Conservation (phyloP, 441 rosid species). For the Metrosideros polymorpha region DNA sequence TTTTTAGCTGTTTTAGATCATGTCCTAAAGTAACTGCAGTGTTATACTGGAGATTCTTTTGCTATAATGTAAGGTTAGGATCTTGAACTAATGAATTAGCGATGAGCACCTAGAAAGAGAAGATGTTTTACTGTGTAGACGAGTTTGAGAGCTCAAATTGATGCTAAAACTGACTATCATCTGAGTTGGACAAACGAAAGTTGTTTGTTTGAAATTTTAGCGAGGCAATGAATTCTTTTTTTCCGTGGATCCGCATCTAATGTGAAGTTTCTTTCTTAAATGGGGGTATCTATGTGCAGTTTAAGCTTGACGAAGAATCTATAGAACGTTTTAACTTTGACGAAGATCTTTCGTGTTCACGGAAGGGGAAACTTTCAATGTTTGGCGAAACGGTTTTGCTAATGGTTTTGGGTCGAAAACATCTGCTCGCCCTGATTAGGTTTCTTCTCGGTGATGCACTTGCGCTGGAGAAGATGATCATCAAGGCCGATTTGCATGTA, state of each 20-base stretch:
- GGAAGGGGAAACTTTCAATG: not conserved
- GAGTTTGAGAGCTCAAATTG: not conserved
- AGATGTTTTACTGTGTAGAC: not conserved
- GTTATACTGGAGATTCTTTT: not conserved
- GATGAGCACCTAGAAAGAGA: not conserved
- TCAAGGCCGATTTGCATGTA: not conserved
- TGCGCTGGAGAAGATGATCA: not conserved
- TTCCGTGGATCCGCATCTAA: not conserved
- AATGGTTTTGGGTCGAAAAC: not conserved
- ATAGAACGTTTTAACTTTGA: not conserved
- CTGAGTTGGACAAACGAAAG: not conserved
- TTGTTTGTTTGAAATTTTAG: no score
- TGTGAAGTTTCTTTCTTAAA: not conserved
- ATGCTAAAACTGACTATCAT: not conserved
- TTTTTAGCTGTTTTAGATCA: not conserved
- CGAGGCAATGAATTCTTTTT: not conserved
- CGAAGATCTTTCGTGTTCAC: not conserved
- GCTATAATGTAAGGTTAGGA: not conserved
- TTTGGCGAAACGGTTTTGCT: not conserved
- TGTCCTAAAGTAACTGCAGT: not conserved
- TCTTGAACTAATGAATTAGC: not conserved
- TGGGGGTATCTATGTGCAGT: not conserved
- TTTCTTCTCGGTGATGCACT: not conserved
- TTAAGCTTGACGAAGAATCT: not conserved
- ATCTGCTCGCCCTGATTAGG: not conserved